Conservation (phyloP, 2,329 filamentous ascomycete genomes). For the Claviceps maximensis region DNA sequence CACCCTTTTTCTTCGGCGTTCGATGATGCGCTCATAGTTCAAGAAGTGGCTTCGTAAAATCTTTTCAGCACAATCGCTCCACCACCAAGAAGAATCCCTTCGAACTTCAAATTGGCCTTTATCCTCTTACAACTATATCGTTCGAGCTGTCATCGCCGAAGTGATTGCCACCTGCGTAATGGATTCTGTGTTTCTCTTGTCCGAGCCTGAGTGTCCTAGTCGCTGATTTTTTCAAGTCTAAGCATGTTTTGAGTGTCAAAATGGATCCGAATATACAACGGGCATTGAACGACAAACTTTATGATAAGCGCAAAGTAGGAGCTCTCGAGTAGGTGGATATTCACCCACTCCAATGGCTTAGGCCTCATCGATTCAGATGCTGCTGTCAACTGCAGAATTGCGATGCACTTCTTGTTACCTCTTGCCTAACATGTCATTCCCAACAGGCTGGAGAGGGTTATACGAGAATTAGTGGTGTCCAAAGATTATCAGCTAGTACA, state of each 20-base stretch:
- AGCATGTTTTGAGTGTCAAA: conserved; percentile 6
- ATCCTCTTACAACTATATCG: background rate
- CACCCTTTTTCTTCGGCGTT: too few relatives aligned
- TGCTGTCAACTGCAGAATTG: background rate
- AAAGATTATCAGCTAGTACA: conserved; percentile 71
- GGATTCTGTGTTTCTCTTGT: background rate
- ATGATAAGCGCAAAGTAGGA: conserved; percentile 93
- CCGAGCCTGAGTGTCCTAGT: background rate
- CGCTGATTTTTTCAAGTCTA: background rate
- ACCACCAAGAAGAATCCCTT: background rate
- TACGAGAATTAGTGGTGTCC: conserved; percentile 66
- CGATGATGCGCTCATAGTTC: background rate
- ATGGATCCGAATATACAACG: conserved; percentile 90
- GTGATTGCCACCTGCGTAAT: background rate
- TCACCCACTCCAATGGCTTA: background rate
- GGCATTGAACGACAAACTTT: conserved; percentile 92
- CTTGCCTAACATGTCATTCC: conserved; percentile 7
- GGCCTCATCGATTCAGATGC: background rate
- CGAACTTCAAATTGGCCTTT: background rate
- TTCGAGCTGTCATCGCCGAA: background rate
- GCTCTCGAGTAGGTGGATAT: conserved; percentile 68
- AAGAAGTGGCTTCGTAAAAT: background rate
- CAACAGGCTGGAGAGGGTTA: conserved; percentile 70
- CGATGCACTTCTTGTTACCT: background rate
- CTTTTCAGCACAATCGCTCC: background rate